Base-by-base conservation (phyloP, 148 eudicot species). In the Cornus florida region DNA sequence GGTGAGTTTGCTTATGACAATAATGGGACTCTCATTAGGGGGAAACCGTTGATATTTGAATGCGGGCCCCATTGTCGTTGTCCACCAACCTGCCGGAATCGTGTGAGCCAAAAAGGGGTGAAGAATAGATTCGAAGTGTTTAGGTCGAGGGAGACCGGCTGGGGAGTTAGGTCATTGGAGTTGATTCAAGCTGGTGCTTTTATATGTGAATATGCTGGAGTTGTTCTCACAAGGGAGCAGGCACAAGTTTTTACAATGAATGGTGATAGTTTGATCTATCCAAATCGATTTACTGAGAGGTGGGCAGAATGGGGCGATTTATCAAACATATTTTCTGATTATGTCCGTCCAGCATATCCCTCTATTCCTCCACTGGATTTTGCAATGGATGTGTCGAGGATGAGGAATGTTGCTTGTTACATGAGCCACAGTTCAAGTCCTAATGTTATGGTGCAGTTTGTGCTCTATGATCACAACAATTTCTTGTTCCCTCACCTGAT, bases 291-390 rank as follows among this genome's bases (percentile, higher is more conserved):
- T 75, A 80, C 90, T 33, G 87, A 87, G 28, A 90, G 88, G 60
- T 95, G 98, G 98, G 71, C 84, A 33, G 94, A 95, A 83, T 93
- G 97, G 98, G 98, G 98, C 28, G 88, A 95, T 86, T 72, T 95
- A 67, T 85, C 97, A 3, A 80, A 80, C 70, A 75, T 93, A 62
- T 91, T 82, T 75, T 68, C 90, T 0, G 90, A 89, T 57, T 93
- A 90, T 86, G 87, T 87, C 74, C 80, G 77, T 70, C 97, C 97
- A 31, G 48, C 88, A 1, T 77, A 83, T 78, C 97, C 96, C 14
- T 83, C 91, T 19, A 78, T 89, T 77, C 94, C 98, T 77, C 94
- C 94, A 62, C 71, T 93, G 82, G 96, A 93, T 81, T 89, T 88
- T 79, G 98, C 98, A 6, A 84, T 94, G 90, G 97, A 94, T 84